Evolutionary conservation across 768 basidiomycete genomes (phyloP).

Genomic region (Daedalea quercina): DNA sequence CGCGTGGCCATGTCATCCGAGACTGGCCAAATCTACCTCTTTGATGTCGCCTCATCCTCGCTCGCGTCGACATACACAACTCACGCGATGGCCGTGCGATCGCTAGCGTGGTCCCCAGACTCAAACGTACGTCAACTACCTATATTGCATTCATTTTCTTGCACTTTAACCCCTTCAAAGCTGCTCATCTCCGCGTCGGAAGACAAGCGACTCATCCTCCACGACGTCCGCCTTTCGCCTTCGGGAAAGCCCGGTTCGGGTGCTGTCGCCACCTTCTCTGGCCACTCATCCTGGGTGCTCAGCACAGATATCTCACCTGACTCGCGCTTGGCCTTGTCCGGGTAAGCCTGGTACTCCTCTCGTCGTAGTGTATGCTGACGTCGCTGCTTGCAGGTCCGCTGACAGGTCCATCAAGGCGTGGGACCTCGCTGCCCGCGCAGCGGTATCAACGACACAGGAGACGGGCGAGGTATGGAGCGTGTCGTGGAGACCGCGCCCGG

Average conservation of each 20-base stretch:
- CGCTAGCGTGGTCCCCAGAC: slow-evolving; percentile 85
- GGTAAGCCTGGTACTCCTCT: slow-evolving; percentile 38
- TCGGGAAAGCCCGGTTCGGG: slow-evolving; percentile 58
- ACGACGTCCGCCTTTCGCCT: slow-evolving; percentile 30
- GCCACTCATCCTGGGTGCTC: slow-evolving; percentile 90
- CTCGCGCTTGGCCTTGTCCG: slow-evolving; percentile 70
- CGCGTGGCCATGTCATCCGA: slow-evolving; percentile 79
- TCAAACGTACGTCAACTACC: slow-evolving; percentile 60
- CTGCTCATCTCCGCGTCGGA: slow-evolving; percentile 86
- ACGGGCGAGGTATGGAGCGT: slow-evolving; percentile 81
- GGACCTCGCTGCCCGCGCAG: slow-evolving; percentile 70
- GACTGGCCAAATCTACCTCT: slow-evolving; percentile 65
- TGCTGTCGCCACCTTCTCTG: slow-evolving; percentile 78
- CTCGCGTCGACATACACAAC: slow-evolving; percentile 71
- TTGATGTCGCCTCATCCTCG: slow-evolving; percentile 46
- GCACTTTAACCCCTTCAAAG: slow-evolving; percentile 30
- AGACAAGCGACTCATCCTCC: slow-evolving; percentile 84
- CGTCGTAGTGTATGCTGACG: background rate
- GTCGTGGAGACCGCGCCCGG: slow-evolving; percentile 65
- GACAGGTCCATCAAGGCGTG: slow-evolving; percentile 85
- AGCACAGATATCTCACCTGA: slow-evolving; percentile 80
- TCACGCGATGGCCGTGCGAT: slow-evolving; percentile 87
- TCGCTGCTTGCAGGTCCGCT: slow-evolving; percentile 48
- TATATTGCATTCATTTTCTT: background rate
- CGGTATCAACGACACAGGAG: slow-evolving; percentile 74